These are phyloP conservation scores for Thielaviopsis ethacetica DNA, from an alignment of 2,329 filamentous ascomycete species.

Conservation along the genomic window DNA sequence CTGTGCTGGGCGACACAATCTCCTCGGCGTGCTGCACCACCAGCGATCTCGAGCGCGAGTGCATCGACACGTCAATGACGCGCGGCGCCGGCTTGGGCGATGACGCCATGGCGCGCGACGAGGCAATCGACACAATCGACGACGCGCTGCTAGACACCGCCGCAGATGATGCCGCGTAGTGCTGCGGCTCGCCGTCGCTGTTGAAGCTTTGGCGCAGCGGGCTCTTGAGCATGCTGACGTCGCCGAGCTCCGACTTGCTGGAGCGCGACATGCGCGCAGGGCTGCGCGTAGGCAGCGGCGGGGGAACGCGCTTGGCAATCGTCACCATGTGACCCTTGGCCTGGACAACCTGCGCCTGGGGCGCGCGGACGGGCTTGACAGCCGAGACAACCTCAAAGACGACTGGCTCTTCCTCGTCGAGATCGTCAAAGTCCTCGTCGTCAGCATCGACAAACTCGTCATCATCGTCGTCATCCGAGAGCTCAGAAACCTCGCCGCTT, in stretches of 20 bases:
- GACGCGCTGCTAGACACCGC: background rate
- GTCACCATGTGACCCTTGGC: constrained; percentile 68
- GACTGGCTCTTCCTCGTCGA: constrained; percentile 45
- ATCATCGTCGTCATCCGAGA: constrained; percentile 19
- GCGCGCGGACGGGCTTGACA: constrained; percentile 35
- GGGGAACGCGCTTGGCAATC: constrained; percentile 65
- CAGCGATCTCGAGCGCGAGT: constrained; percentile 1
- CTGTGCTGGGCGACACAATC: background rate
- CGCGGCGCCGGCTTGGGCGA: background rate
- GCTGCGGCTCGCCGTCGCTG: constrained; percentile 1
- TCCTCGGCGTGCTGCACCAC: constrained; percentile 4
- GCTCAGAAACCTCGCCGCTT: constrained; percentile 16
- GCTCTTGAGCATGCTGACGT: constrained; percentile 36
- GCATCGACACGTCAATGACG: background rate
- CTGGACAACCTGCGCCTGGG: constrained; percentile 46
- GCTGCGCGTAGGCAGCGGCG: constrained; percentile 62
- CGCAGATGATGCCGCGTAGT: background rate
- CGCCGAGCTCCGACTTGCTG: constrained; percentile 40
- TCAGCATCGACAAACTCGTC: constrained; percentile 26
- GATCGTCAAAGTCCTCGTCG: constrained; percentile 30
- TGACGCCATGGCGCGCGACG: background rate
- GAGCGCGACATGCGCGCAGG: constrained; percentile 44
- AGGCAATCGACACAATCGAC: constrained; percentile 1
- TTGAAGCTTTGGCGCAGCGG: constrained; percentile 33
- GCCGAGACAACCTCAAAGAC: constrained; percentile 48